Evolutionary conservation across 805 yeast genomes (phyloP).

Genomic region (Pichia kluyveri): DNA sequence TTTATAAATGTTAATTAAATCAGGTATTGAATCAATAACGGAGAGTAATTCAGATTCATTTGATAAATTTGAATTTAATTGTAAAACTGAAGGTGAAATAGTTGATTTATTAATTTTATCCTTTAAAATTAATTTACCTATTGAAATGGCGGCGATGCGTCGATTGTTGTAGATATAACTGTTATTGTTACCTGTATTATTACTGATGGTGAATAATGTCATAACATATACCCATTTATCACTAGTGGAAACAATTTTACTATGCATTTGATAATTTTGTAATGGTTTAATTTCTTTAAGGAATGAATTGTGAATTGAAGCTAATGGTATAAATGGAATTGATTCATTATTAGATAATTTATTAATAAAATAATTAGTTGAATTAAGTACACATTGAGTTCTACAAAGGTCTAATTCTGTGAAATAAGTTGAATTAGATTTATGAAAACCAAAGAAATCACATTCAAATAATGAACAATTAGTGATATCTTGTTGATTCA

Average conservation of each 20-base stretch:
- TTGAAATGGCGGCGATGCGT: constrained; percentile 39
- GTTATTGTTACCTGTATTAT: not conserved
- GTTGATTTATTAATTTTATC: constrained; percentile 61
- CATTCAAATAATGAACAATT: constrained; percentile 66
- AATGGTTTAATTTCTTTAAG: constrained; percentile 67
- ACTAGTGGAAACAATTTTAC: constrained; percentile 74
- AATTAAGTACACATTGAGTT: constrained; percentile 45
- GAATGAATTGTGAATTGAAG: constrained; percentile 58
- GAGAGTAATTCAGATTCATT: not conserved
- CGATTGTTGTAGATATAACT: not conserved
- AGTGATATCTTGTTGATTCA: constrained; percentile 7
- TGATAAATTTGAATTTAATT: not conserved
- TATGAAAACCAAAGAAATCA: constrained; percentile 74
- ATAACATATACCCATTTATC: constrained; percentile 74
- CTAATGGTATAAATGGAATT: constrained; percentile 68
- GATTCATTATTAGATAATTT: constrained; percentile 16
- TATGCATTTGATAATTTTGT: constrained; percentile 43
- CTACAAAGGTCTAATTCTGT: constrained; percentile 75
- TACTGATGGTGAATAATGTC: constrained; percentile 45
- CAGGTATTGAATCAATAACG: not conserved
- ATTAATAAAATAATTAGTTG: constrained; percentile 31
- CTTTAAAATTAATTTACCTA: constrained; percentile 73
- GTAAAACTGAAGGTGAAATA: not conserved
- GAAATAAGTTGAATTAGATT: constrained; percentile 80
- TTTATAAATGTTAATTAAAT: not conserved